These are phyloP conservation scores for Tillandsia leiboldiana DNA, from an alignment of 176 grass and related monocot genomes.

Conservation along the genomic window DNA sequence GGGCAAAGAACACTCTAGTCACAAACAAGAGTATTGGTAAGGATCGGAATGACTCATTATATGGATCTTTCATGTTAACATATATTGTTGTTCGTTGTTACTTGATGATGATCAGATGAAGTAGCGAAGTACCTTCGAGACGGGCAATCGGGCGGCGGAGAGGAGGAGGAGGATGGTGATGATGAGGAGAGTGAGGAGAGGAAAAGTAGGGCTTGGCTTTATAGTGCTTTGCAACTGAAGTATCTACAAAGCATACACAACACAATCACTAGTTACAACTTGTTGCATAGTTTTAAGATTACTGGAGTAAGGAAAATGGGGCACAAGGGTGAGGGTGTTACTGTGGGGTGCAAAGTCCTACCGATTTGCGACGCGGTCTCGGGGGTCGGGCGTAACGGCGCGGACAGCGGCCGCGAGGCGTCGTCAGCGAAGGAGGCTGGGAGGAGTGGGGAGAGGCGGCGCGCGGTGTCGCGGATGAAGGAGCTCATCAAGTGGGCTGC, in stretches of 20 bases:
- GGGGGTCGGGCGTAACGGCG: slow-evolving; percentile 6
- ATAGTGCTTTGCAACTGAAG: neutral
- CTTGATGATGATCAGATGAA: neutral
- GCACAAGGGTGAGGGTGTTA: slow-evolving; percentile 17
- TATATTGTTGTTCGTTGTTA: neutral
- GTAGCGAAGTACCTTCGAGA: neutral
- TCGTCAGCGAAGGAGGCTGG: slow-evolving; percentile 9
- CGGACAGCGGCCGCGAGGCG: slow-evolving; percentile 4
- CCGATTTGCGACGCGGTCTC: slow-evolving; percentile 26
- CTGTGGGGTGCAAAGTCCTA: slow-evolving; percentile 34
- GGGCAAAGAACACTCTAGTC: too few relatives aligned
- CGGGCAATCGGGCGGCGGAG: neutral
- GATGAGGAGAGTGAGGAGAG: neutral
- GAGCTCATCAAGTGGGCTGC: slow-evolving; percentile 32
- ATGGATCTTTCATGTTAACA: too few relatives aligned
- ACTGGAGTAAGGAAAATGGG: slow-evolving; percentile 6
- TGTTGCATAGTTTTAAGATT: neutral
- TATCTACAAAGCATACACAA: too few relatives aligned
- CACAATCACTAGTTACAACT: too few relatives aligned
- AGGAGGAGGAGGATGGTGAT: neutral
- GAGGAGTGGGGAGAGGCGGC: slow-evolving; percentile 18
- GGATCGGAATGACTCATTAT: neutral
- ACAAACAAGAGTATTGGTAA: neutral
- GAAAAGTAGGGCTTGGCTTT: neutral
- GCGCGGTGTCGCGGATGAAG: slow-evolving; percentile 22